Evolutionary conservation across 2,329 filamentous ascomycete species (phyloP).

Genomic region (Paecilomyces sp.): DNA sequence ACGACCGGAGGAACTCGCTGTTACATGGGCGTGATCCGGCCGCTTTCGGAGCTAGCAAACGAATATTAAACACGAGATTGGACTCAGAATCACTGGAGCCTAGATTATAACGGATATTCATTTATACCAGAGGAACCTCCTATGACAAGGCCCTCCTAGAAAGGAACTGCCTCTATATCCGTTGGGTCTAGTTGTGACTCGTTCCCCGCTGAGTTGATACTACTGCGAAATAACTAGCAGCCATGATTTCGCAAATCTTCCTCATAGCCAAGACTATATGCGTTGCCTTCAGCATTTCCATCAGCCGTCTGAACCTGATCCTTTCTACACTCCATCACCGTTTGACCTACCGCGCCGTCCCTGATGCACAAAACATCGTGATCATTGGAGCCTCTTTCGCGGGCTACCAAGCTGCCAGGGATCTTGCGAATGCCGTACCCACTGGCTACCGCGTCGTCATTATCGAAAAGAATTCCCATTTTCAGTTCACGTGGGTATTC

Average conservation of each 20-base stretch:
- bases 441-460: slow-evolving; percentile 48
- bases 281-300: not conserved
- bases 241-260: not conserved
- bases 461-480: slow-evolving; percentile 54
- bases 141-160: not conserved
- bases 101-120: not conserved
- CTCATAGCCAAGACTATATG: not conserved
- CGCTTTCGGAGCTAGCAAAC: not conserved
- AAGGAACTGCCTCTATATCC: not conserved
- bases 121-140: not conserved
- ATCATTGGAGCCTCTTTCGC: slow-evolving; percentile 54
- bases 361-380: slow-evolving; percentile 39
- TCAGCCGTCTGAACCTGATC: not conserved
- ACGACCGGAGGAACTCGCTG: not conserved
- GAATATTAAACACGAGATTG: not conserved
- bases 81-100: not conserved
- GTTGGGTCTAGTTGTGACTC: not conserved
- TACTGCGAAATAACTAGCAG: not conserved
- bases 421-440: slow-evolving; percentile 44
- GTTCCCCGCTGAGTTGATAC: not conserved
- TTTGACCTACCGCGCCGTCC: not conserved
- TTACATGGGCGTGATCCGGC: not conserved
- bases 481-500: slow-evolving; percentile 55
- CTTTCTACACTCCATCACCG: not conserved
- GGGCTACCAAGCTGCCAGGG: slow-evolving; percentile 44